Evolutionary conservation across 108 stramenopile genomes (phyloP), one percentile per base, ranked within the genome.

Genomic region (Cyclotella atomus): DNA sequence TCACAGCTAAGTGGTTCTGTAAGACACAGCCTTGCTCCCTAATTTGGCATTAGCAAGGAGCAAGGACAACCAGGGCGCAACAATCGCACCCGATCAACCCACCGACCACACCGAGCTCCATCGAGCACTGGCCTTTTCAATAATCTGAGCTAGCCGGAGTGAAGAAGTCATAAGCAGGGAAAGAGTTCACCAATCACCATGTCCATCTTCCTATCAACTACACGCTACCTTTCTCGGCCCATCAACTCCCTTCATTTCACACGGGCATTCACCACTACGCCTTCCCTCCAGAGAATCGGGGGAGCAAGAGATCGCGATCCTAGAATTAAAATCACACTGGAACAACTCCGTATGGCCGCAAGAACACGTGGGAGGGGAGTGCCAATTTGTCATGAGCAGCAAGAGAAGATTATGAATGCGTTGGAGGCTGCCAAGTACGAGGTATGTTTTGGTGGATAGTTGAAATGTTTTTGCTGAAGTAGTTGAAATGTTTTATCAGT

Each of bases 291-390:
- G 16, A 1, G 44, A 15, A 27, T 53, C 34, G 33, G 46, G 2
- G 35, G 66, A 21, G 0, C 43, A 19, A 68, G 3, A 10, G 47
- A 33, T 0, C 65, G 65, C 21, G 59, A 79, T 59, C 70, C 70
- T 16, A 85, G 86, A 20, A 86, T 88, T 54, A 76, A 83, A 80
- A 87, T 92, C 29, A 87, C 92, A 0, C 66, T 93, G 55, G 85
- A 93, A 33, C 88, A 89, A 71, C 71, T 93, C 21, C 83, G 89
- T 30, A 91, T 89, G 84, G 87, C 85, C 33, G 87, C 87, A 62
- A 85, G 87, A 78, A 85, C 64, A 59, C 46, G 43, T 20, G 64
- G 77, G 36, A 38, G 73, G 17, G 33, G 77, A 30, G 30, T 54
- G 47, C 82, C 82, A 32, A 79, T 83, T 41, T 93, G 91, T 72